A percentile compares a stretch with the other conserved stretches of the same genome.
These are phyloP conservation scores for Globisporangium spinosum DNA, from an alignment of 352 stramenopile species.

Conservation along the genomic window DNA sequence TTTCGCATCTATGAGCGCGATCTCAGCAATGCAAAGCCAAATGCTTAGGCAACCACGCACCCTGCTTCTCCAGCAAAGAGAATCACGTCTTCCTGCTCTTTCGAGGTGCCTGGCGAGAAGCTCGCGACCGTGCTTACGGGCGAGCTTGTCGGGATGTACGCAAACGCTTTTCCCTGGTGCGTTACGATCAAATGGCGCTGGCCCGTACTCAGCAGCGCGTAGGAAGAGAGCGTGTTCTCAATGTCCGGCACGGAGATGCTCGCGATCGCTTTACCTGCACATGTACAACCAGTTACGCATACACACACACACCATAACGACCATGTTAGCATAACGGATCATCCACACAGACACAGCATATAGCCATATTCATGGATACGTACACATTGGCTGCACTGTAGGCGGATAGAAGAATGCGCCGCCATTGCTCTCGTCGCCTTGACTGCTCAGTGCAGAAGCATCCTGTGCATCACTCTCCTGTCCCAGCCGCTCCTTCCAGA, in stretches of 20 bases:
- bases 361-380: background rate
- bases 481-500: conserved; percentile 34
- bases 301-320: background rate
- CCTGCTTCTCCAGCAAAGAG: conserved; percentile 46
- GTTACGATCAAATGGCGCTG: conserved; percentile 48
- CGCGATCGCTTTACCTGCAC: conserved; percentile 28
- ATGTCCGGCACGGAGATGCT: conserved; percentile 38
- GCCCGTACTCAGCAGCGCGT: conserved; percentile 39
- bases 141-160: conserved; percentile 24
- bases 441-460: background rate
- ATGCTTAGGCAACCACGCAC: conserved; percentile 12
- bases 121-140: conserved; percentile 32
- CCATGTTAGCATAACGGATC: background rate
- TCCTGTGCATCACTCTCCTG: background rate
- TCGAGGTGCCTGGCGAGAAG: conserved; percentile 1
- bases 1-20: background rate
- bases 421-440: too few relatives aligned
- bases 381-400: conserved; percentile 18
- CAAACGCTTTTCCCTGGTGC: conserved; percentile 33
- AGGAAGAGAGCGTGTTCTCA: conserved; percentile 50
- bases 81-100: conserved; percentile 31
- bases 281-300: background rate
- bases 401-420: conserved; percentile 33
- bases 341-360: background rate
- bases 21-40: background rate